Conservation (phyloP, 768 basidiomycete genomes). For the Tephrocybe rancida region DNA sequence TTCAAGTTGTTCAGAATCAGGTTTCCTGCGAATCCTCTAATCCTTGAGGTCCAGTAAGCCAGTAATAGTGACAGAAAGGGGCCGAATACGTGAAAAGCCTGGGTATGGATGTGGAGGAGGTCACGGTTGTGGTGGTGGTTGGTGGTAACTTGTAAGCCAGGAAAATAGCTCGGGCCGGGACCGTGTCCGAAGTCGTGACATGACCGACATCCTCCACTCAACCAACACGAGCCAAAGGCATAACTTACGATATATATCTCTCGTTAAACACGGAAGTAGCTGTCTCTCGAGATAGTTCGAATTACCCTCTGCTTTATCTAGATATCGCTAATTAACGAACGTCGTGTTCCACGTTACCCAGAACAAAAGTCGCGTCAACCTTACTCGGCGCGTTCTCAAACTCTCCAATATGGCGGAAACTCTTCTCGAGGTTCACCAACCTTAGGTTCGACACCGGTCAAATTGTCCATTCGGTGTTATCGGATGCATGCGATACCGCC, state of each 20-base stretch:
- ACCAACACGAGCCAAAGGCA: too few species aligned
- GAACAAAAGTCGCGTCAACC: not conserved
- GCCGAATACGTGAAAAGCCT: not conserved
- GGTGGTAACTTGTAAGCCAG: too few species aligned
- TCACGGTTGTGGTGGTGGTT: too few species aligned
- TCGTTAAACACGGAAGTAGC: too few species aligned
- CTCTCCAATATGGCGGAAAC: slow-evolving; percentile 26
- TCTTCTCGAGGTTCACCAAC: too few species aligned
- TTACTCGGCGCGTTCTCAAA: not conserved
- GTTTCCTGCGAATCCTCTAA: not conserved
- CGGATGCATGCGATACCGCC: slow-evolving; percentile 89
- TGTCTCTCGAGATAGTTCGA: too few species aligned
- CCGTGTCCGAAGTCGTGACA: too few species aligned
- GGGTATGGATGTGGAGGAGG: not conserved
- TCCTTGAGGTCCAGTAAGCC: not conserved
- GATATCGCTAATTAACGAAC: not conserved
- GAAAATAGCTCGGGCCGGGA: too few species aligned
- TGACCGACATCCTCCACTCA: too few species aligned
- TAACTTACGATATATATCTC: too few species aligned
- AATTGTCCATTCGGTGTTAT: slow-evolving; percentile 90
- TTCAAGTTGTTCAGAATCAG: not conserved
- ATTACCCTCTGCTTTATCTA: too few species aligned
- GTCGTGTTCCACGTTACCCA: not conserved
- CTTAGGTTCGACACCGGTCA: slow-evolving; percentile 95
- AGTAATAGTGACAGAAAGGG: not conserved